Conservation (phyloP, 139 green algal genomes). For the Helicosporidium sp. region DNA sequence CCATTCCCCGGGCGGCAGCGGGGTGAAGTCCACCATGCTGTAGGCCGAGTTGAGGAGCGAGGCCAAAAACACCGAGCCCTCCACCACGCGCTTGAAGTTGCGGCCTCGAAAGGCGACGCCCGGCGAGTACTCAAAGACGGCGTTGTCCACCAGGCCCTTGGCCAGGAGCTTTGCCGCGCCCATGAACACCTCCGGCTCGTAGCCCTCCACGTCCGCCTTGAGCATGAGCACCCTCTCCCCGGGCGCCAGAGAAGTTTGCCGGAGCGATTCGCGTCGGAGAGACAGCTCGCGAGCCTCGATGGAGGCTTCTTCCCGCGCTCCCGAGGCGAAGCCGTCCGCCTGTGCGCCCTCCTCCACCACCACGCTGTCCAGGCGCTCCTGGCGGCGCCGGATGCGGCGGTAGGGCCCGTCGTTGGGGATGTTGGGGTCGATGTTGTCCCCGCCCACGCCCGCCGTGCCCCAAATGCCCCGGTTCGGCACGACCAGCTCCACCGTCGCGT, state of each 20-base stretch:
- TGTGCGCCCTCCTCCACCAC: no score
- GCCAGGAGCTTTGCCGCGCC: constrained; percentile 10
- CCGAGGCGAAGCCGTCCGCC: no score
- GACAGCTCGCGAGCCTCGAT: not conserved
- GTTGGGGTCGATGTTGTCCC: constrained; percentile 52
- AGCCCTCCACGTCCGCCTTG: constrained; percentile 53
- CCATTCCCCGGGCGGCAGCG: no score
- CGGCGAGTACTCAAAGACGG: not conserved
- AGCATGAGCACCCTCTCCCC: no score
- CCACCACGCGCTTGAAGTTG: not conserved
- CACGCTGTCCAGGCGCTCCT: no score
- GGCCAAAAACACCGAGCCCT: not conserved
- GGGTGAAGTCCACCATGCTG: not conserved
- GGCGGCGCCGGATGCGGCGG: no score
- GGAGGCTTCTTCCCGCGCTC: not conserved
- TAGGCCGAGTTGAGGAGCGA: not conserved
- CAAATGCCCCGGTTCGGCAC: constrained; percentile 37
- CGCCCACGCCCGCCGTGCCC: constrained; percentile 43
- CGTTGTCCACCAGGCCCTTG: not conserved
- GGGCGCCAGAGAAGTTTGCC: not conserved
- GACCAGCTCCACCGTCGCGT: constrained; percentile 17
- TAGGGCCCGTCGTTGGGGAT: no score
- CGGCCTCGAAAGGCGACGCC: no score
- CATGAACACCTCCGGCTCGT: constrained; percentile 21
- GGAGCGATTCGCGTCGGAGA: not conserved